These are phyloP conservation scores for Talaromyces sp. DNA, from an alignment of 2,329 filamentous ascomycete species.

Conservation along the genomic window DNA sequence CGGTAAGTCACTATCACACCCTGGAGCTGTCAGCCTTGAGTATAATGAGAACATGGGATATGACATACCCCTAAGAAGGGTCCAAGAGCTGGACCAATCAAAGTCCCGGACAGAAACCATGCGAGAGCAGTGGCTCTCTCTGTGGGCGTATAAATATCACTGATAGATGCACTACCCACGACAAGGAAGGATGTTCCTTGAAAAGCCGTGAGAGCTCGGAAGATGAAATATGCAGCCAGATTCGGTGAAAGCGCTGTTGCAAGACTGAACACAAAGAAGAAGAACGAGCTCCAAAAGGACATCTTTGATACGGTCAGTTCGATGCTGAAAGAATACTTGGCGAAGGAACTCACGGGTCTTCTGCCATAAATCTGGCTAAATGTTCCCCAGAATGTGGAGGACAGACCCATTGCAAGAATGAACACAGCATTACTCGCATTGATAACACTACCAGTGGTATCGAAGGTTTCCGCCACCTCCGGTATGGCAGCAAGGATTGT, in stretches of 20 bases:
- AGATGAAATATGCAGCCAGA: slow-evolving; percentile 67
- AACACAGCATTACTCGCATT: slow-evolving; percentile 74
- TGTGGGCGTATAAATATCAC: slow-evolving; percentile 63
- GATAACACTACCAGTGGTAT: slow-evolving; percentile 65
- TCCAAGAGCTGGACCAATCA: slow-evolving; percentile 69
- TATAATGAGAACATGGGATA: slow-evolving; percentile 29
- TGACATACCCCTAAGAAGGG: slow-evolving; percentile 37
- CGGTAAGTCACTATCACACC: slow-evolving; percentile 74
- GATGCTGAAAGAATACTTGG: not conserved
- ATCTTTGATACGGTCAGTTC: slow-evolving; percentile 39
- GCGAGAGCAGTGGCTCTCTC: slow-evolving; percentile 70
- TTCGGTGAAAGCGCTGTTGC: slow-evolving; percentile 71
- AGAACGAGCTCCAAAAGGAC: slow-evolving; percentile 56
- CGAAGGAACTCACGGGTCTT: slow-evolving; percentile 46
- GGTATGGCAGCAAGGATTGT: slow-evolving; percentile 70
- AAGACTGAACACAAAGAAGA: slow-evolving; percentile 68
- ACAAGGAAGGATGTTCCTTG: slow-evolving; percentile 72
- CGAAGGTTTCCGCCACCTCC: slow-evolving; percentile 65
- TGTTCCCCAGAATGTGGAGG: slow-evolving; percentile 69
- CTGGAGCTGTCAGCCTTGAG: slow-evolving; percentile 51
- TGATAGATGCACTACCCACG: slow-evolving; percentile 67
- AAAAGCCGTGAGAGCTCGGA: slow-evolving; percentile 70
- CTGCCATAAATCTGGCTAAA: slow-evolving; percentile 64
- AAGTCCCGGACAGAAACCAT: slow-evolving; percentile 68
- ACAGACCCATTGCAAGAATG: slow-evolving; percentile 69